These are phyloP conservation scores for Cercospora berteroae DNA, from an alignment of 2,329 filamentous ascomycete species.

Conservation along the genomic window DNA sequence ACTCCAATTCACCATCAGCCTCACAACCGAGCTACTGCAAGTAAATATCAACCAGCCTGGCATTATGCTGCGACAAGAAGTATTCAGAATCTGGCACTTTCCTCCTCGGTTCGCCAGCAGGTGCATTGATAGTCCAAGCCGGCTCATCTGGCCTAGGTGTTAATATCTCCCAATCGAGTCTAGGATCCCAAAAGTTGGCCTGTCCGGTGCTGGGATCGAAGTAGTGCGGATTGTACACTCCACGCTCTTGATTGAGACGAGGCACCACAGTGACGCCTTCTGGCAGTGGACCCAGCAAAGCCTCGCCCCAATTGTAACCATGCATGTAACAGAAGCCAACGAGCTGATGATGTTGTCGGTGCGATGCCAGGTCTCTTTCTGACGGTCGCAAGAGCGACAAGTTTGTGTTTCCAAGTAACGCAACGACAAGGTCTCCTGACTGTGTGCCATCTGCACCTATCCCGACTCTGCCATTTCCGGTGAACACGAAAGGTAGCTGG, in stretches of 20 bases:
- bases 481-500: conserved; percentile 12
- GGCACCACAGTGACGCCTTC: not conserved
- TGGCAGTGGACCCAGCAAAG: conserved; percentile 15
- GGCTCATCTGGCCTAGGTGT: not conserved
- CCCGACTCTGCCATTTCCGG: conserved; percentile 3
- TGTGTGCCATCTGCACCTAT: conserved; percentile 3
- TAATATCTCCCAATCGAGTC: conserved; percentile 11
- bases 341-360: conserved; percentile 3
- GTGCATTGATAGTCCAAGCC: conserved; percentile 9
- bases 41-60: conserved; percentile 6
- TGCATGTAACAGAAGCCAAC: conserved; percentile 14
- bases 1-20: not conserved
- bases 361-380: not conserved
- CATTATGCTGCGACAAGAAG: not conserved
- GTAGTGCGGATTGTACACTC: not conserved
- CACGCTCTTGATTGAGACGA: not conserved
- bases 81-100: conserved; percentile 10
- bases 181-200: conserved; percentile 14
- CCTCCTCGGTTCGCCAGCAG: conserved; percentile 6
- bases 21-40: conserved; percentile 1
- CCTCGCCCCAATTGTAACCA: conserved; percentile 15
- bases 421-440: conserved; percentile 7
- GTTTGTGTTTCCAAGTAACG: conserved; percentile 8
- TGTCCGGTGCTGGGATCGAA: not conserved
- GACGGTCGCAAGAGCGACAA: not conserved